These are phyloP conservation scores for Fusarium bactridioides DNA, from an alignment of 2,329 filamentous ascomycete species.

Conservation along the genomic window DNA sequence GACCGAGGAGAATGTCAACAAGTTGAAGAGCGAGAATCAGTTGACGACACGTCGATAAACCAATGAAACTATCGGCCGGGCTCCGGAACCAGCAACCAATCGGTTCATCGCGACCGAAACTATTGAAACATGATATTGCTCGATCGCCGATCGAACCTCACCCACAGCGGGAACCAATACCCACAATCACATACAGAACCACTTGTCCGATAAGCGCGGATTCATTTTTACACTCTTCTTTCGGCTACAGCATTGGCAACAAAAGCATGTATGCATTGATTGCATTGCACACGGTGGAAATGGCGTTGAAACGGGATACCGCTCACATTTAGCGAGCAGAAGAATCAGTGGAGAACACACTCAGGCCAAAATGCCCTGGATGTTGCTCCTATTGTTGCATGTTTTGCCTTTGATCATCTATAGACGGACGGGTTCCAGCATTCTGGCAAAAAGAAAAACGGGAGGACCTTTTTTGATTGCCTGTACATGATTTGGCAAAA, in stretches of 20 bases:
- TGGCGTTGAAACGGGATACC: conserved; percentile 31
- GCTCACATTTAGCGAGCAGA: background rate
- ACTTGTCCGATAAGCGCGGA: background rate
- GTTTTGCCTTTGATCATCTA: conserved; percentile 7
- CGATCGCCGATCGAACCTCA: conserved; percentile 11
- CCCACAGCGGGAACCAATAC: background rate
- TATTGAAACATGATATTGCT: background rate
- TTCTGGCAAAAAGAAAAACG: conserved; percentile 9
- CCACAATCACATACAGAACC: background rate
- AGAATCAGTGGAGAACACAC: conserved; percentile 4
- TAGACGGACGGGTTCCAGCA: conserved; percentile 33
- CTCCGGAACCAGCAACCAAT: background rate
- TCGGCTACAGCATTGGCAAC: conserved; percentile 14
- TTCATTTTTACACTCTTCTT: conserved; percentile 3
- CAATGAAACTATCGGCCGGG: background rate
- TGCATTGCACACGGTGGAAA: conserved; percentile 14
- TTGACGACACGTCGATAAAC: conserved; percentile 29
- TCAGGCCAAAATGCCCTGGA: background rate
- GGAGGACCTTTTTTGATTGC: background rate
- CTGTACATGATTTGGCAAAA: conserved; percentile 3
- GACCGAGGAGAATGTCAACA: conserved; percentile 63
- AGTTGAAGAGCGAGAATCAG: conserved; percentile 50
- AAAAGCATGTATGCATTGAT: conserved; percentile 33
- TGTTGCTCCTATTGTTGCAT: background rate
- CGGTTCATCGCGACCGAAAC: conserved; percentile 1